Evolutionary conservation across 2,329 filamentous ascomycete species (phyloP), one percentile per base, ranked within the genome.

Genomic region (Penicillium sp.): DNA sequence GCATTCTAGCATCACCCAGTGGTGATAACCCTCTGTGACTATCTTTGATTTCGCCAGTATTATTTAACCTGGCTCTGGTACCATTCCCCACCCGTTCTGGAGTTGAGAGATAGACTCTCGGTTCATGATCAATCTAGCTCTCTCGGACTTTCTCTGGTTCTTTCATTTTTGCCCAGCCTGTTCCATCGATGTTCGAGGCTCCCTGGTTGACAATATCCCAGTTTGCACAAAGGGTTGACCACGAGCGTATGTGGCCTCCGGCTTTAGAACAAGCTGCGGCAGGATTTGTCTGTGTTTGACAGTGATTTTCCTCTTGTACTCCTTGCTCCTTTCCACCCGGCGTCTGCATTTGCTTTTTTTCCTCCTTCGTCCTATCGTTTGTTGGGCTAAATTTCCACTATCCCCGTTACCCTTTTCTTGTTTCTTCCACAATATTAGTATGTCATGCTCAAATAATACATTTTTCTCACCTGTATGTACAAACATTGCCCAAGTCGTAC

Each of bases 391-490:
- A 60, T 65, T 60, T 49, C 60, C 64, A 60, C 60, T 65, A 60
- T 56, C 53, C 58, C 56, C 55, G 52, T 58, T 66, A 48, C 56
- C 57, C 48, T 48, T 52, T 50, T 55, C 42, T 59, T 60, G 57
- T 55, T 40, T 47, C 51, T 50, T 44, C 48, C 56, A 59, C 59
- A 58, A 56, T 53, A 48, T 59, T 57, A 69, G 68, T 71, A 71
- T 71, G 62, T 59, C 64, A 70, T 63, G 58, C 61, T 58, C 65
- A 71, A 66, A 72, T 72, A 72, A 72, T 72, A 67, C 57, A 58
- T 61, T 60, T 49, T 48, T 46, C 56, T 57, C 45, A 45, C 52
- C 47, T 60, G 53, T 58, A 60, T 56, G 41, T 45, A 45, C 51
- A 31, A 8, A 39, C 18, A 18, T 18, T 18, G 18, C 18, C 18